Base-by-base conservation (phyloP, 192 early-diverging fungal genomes). In the Rhizophagus clarus region DNA sequence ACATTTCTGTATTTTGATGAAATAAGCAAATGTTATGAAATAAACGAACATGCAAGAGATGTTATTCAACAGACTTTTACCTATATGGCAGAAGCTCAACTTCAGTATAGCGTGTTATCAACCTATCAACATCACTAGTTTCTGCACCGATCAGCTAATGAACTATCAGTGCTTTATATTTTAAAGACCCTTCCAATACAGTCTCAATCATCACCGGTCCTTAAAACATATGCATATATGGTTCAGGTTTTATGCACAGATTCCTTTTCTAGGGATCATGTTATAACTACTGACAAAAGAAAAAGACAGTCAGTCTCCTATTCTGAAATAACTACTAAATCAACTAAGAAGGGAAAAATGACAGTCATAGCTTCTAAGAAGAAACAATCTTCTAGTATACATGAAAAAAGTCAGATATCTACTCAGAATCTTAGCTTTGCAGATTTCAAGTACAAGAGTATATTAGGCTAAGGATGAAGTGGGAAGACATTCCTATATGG, bases 41-140 rank as follows among this genome's bases (percentile, higher is more conserved):
- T 49, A 14, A 49, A 49, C 47, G 47, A 49, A 49, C 47, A 40
- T 40, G 37, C 37, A 40, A 40, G 37, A 34, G 34, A 47, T 47
- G 45, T 11, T 47, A 47, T 47, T 14, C 11, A 10, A 49, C 47
- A 49, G 47, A 49, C 1, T 49, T 49, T 49, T 17, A 49, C 1
- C 47, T 49, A 49, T 49, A 49, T 49, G 47, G 24, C 47, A 28
- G 72, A 15, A 42, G 45, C 0, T 47, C 6, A 74, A 51, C 72
- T 74, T 74, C 20, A 51, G n/a, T 74, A 74, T 74, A 17, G 47
- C 26, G 29, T 74, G 1, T 1, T 74, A 20, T 49, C 42, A n/a
- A 74, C 4, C 72, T 74, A 74, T 74, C 34, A 74, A 26, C n/a
- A 71, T 51, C 72, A 74, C 47, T 74, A 49, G 49, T 74, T 74